phyloP scores from a whole-genome alignment of 352 stramenopile species.

The Pythium sp. region DNA sequence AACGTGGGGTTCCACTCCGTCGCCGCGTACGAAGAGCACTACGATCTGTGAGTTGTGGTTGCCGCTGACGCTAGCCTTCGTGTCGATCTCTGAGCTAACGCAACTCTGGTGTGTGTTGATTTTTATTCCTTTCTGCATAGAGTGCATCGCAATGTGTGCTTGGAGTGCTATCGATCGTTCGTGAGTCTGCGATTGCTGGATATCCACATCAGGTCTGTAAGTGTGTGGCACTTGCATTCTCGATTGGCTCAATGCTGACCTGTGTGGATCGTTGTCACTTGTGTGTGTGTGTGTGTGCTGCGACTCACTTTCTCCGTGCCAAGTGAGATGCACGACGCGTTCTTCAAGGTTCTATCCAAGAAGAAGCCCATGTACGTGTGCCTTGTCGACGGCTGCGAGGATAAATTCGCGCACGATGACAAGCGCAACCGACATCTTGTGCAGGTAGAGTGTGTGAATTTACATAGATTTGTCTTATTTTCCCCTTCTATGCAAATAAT shows the following conservation, averaged over 20 bases:
- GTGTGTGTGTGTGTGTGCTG: not conserved
- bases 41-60: constrained; percentile 43
- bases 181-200: constrained; percentile 48
- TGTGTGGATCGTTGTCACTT: no score
- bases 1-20: constrained; percentile 42
- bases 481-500: not conserved
- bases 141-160: constrained; percentile 43
- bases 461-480: not conserved
- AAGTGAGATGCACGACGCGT: constrained; percentile 59
- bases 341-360: constrained; percentile 60
- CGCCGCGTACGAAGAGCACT: constrained; percentile 56
- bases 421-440: constrained; percentile 47
- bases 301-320: constrained; percentile 11
- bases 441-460: constrained; percentile 9
- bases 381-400: constrained; percentile 46
- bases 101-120: no score
- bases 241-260: no score
- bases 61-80: not conserved
- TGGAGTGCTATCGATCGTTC: constrained; percentile 49
- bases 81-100: not conserved
- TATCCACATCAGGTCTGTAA: constrained; percentile 40
- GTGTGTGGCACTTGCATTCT: not conserved
- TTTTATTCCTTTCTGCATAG: constrained; percentile 9
- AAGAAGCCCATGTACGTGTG: constrained; percentile 60
- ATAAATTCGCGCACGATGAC: constrained; percentile 46